Percentiles rank a stretch among this genome's conserved stretches.
These are phyloP conservation scores for Ligustrum vulgare DNA, from an alignment of 257 asterid species.

Conservation along the genomic window DNA sequence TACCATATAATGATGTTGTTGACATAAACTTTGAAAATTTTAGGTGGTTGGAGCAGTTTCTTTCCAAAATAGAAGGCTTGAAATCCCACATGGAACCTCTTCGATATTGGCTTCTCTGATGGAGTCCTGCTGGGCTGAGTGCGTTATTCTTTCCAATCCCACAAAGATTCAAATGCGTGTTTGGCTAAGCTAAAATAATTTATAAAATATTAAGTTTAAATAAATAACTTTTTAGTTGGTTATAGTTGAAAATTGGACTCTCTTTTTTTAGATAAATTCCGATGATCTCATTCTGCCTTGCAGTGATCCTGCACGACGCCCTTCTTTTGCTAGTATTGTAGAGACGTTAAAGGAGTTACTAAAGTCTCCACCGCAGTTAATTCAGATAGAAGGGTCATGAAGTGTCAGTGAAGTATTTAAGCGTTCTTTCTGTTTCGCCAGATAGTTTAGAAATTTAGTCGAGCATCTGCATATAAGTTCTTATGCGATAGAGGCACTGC, in stretches of 20 bases:
- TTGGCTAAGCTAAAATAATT: neutral
- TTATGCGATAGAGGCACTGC: neutral
- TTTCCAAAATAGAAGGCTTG: conserved; percentile 86
- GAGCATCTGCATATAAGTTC: neutral
- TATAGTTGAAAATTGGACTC: neutral
- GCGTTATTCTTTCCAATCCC: conserved; percentile 24
- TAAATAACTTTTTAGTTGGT: neutral
- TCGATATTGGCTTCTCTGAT: conserved; percentile 67
- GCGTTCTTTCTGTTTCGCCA: too few relatives aligned
- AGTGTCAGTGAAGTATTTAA: conserved; percentile 1
- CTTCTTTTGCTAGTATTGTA: conserved; percentile 63
- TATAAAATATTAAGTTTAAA: neutral
- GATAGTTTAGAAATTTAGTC: too few relatives aligned
- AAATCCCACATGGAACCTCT: conserved; percentile 63
- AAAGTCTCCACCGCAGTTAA: conserved; percentile 72
- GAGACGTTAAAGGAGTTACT: conserved; percentile 73
- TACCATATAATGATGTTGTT: neutral
- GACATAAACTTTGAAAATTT: neutral
- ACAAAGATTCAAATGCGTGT: neutral
- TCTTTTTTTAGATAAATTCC: neutral
- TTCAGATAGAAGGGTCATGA: conserved; percentile 59
- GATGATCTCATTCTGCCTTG: neutral
- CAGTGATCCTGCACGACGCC: conserved; percentile 79
- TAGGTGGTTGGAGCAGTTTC: conserved; percentile 99
- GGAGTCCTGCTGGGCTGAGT: conserved; percentile 98